Base-by-base conservation (phyloP, 108 stramenopile species). In the Skeletonema tropicum region DNA sequence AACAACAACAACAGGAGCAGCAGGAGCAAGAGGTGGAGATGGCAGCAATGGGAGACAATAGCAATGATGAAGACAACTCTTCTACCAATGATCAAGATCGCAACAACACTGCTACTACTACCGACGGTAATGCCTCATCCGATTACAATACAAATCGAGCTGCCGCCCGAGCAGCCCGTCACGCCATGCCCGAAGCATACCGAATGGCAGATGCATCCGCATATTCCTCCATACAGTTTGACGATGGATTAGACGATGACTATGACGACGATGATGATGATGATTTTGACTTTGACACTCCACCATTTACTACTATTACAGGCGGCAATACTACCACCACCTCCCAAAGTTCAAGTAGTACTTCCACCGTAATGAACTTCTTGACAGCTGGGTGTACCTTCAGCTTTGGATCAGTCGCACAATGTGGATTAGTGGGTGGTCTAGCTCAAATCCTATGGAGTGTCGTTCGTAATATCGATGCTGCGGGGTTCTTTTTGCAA, bases 371-470 rank as follows among this genome's bases (percentile, higher is more conserved):
- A 46, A 89, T 86, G 64, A 67, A 85, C 35, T 85, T 92, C 60
- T 57, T 95, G 60, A 60, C 70, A 14, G 60, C 77, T 9, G 91
- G 84, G 17, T 58, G 85, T 45, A 86, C 90, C 1, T 76, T 91
- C 26, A 87, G 79, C 33, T 95, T 95, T 82, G 94, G 94, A 62
- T 92, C 91, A 0, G 90, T 95, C 15, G 84, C 76, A 14, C 85
- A 89, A 68, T 95, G 94, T 75, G 94, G 87, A 31, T 64, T 95
- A 26, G 36, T 95, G 3, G 94, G 94, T 23, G 94, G 91, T 5
- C n/a, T 88, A 11, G 94, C 94, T 13, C 91, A 92, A 70, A 84
- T 92, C 69, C 60, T 90, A 3, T 95, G 92, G 94, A 86, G 87
- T 63, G 70, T 87, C 45, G 68, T 90, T 12, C 87, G 94, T 21